Conservation (phyloP, 176 grass and related monocot genomes). For the Cenchrus fungigraminus region DNA sequence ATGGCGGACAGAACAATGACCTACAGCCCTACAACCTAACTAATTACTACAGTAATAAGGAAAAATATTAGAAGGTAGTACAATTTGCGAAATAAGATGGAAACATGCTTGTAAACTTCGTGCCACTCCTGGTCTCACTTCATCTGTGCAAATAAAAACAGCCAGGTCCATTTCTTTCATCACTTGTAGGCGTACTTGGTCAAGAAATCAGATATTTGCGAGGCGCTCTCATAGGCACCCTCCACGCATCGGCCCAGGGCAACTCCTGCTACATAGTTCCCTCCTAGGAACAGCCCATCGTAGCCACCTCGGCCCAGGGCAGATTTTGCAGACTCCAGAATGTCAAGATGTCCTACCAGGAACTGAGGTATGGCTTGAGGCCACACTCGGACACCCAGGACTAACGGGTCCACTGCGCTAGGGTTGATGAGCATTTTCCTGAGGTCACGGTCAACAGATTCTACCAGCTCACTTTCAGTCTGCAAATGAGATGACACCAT, state of each 20-base stretch:
- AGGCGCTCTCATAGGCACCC: slow-evolving; percentile 80
- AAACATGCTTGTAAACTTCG: background rate
- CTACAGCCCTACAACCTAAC: slow-evolving; percentile 31
- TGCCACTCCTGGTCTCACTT: slow-evolving; percentile 21
- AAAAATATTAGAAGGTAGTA: slow-evolving; percentile 9
- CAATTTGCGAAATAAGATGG: slow-evolving; percentile 11
- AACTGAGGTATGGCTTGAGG: slow-evolving; percentile 95
- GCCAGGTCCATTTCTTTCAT: slow-evolving; percentile 11
- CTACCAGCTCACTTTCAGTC: slow-evolving; percentile 79
- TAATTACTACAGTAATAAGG: background rate
- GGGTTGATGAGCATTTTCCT: slow-evolving; percentile 88
- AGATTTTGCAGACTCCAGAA: slow-evolving; percentile 66
- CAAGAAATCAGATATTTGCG: slow-evolving; percentile 65
- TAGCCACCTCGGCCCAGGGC: slow-evolving; percentile 49
- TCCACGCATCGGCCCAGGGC: slow-evolving; percentile 86
- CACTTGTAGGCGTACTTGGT: slow-evolving; percentile 67
- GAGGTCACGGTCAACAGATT: slow-evolving; percentile 81
- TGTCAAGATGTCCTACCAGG: slow-evolving; percentile 80
- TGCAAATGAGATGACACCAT: slow-evolving; percentile 38
- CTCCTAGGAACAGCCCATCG: slow-evolving; percentile 78
- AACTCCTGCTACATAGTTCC: slow-evolving; percentile 90
- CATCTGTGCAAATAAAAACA: slow-evolving; percentile 20
- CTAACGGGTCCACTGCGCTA: slow-evolving; percentile 66
- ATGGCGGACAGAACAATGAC: background rate
- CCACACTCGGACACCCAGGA: slow-evolving; percentile 82